Conservation (phyloP, 2,329 filamentous ascomycete species). For the Fusarium sp. region DNA sequence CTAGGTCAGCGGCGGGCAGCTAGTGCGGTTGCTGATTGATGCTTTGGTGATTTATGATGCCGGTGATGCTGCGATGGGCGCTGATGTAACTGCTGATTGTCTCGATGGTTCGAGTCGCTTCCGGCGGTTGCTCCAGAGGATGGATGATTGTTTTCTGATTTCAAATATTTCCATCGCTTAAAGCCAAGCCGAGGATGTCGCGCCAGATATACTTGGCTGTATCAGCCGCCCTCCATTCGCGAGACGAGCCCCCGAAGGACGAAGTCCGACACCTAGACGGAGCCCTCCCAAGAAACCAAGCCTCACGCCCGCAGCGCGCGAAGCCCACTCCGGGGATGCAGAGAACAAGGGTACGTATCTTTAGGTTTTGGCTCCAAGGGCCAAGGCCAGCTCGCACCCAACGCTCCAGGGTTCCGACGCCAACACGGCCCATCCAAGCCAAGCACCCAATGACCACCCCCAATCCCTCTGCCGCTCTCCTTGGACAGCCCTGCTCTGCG, state of each 20-base stretch:
- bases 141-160: slow-evolving; percentile 15
- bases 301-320: slow-evolving; percentile 19
- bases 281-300: slow-evolving; percentile 25
- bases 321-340: slow-evolving; percentile 19
- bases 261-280: slow-evolving; percentile 13
- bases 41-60: slow-evolving; percentile 38
- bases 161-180: slow-evolving; percentile 24
- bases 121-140: slow-evolving; percentile 14
- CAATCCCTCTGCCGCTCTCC: slow-evolving; percentile 38
- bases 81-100: slow-evolving; percentile 31
- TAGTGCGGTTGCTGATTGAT: slow-evolving; percentile 19
- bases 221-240: slow-evolving; percentile 3
- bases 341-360: slow-evolving; percentile 22
- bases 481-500: slow-evolving; percentile 21
- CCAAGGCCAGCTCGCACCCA: slow-evolving; percentile 27
- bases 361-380: slow-evolving; percentile 10
- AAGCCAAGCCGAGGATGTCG: neutral
- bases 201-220: slow-evolving; percentile 1
- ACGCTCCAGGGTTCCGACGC: slow-evolving; percentile 32
- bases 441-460: slow-evolving; percentile 30
- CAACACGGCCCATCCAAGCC: slow-evolving; percentile 21
- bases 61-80: slow-evolving; percentile 18
- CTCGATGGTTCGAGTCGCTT: slow-evolving; percentile 26
- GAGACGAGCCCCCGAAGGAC: slow-evolving; percentile 4
- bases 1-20: slow-evolving; percentile 31